These are phyloP conservation scores for Eleusine coracana DNA, from an alignment of 176 grass and related monocot species.

Conservation along the genomic window DNA sequence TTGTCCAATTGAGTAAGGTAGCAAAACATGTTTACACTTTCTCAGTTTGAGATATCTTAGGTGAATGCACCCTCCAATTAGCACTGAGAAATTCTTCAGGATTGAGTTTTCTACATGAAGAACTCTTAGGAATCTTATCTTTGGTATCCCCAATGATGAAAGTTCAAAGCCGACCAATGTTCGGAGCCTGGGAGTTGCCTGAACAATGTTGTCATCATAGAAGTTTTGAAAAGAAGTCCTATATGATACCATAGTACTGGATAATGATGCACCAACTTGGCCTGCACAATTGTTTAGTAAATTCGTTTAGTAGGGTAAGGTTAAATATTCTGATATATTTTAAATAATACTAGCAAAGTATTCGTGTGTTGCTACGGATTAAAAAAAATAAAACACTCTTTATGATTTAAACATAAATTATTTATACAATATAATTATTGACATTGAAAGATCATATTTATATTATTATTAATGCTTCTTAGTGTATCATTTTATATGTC, in stretches of 20 bases:
- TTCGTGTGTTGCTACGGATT: too few species aligned
- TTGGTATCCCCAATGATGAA: neutral
- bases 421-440: too few species aligned
- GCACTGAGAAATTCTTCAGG: slow-evolving; percentile 8
- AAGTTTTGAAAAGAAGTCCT: slow-evolving; percentile 16
- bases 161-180: slow-evolving; percentile 37
- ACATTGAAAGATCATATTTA: too few species aligned
- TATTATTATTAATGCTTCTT: too few species aligned
- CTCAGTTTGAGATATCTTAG: slow-evolving; percentile 39
- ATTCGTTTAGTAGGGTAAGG: too few species aligned
- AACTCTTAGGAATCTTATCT: slow-evolving; percentile 38
- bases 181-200: neutral
- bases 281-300: too few species aligned
- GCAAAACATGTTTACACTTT: neutral
- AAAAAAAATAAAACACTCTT: too few species aligned
- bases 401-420: too few species aligned
- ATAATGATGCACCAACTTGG: neutral
- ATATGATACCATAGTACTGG: neutral
- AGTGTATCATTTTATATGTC: too few species aligned
- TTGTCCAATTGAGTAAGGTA: slow-evolving; percentile 36
- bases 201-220: neutral
- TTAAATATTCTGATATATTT: too few species aligned
- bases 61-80: slow-evolving; percentile 40
- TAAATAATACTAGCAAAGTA: too few species aligned
- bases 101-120: slow-evolving; percentile 41